These are phyloP conservation scores for Phyllachora maydis DNA, from an alignment of 2,329 filamentous ascomycete genomes.

Conservation along the genomic window DNA sequence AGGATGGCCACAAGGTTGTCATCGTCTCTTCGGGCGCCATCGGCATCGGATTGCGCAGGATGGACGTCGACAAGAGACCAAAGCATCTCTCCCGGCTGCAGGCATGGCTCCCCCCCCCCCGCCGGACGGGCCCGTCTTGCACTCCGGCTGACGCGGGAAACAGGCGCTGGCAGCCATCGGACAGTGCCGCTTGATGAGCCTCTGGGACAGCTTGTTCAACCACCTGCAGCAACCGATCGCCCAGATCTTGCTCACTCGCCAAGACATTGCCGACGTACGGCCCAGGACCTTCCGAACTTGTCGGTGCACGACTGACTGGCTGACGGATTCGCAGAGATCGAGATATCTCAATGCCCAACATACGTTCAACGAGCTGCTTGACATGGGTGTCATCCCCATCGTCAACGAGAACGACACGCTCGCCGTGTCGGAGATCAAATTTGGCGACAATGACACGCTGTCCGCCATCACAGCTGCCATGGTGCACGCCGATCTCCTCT, in stretches of 20 bases:
- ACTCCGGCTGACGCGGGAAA: not conserved
- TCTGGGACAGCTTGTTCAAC: conserved; percentile 85
- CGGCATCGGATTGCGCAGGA: conserved; percentile 74
- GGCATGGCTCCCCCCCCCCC: conserved; percentile 16
- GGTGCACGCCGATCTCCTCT: conserved; percentile 90
- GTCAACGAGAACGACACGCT: conserved; percentile 98
- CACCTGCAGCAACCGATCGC: conserved; percentile 82
- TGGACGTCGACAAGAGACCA: conserved; percentile 72
- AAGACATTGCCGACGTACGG: conserved; percentile 82
- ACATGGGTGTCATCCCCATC: conserved; percentile 93
- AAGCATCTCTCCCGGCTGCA: conserved; percentile 83
- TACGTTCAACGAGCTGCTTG: conserved; percentile 71
- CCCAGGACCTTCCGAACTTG: conserved; percentile 3
- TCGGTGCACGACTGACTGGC: no score
- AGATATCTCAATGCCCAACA: conserved; percentile 96
- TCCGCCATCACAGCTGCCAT: conserved; percentile 93
- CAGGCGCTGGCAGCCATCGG: conserved; percentile 85
- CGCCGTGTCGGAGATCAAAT: conserved; percentile 95
- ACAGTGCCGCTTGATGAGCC: conserved; percentile 81
- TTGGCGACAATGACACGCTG: conserved; percentile 94
- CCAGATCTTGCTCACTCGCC: conserved; percentile 83
- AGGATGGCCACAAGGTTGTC: conserved; percentile 85
- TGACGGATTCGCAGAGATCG: conserved; percentile 36
- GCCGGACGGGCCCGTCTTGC: not conserved
- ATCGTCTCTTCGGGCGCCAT: conserved; percentile 96